A percentile compares a stretch with the other conserved stretches of the same genome.
These are phyloP conservation scores for Tuber umbilicatum DNA, from an alignment of 495 filamentous ascomycete species.

Conservation along the genomic window DNA sequence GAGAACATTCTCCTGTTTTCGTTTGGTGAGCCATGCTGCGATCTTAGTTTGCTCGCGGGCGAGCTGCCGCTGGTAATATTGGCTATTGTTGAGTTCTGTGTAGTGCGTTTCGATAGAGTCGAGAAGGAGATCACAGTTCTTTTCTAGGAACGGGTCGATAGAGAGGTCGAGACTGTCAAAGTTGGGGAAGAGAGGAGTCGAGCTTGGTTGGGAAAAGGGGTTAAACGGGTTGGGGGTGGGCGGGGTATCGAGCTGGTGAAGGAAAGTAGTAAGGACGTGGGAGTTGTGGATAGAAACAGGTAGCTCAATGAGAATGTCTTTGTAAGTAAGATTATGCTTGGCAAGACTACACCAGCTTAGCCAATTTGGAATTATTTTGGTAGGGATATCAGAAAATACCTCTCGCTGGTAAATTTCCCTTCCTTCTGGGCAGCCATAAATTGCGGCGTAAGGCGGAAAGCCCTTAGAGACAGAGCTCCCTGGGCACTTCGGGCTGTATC, in stretches of 20 bases:
- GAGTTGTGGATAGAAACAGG: slow-evolving; percentile 94
- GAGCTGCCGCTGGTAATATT: slow-evolving; percentile 96
- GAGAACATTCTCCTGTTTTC: slow-evolving; percentile 85
- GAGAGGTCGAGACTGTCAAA: slow-evolving; percentile 79
- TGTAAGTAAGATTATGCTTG: slow-evolving; percentile 86
- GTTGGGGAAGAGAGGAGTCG: slow-evolving; percentile 75
- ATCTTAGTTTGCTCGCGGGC: slow-evolving; percentile 95
- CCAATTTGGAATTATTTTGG: slow-evolving; percentile 8
- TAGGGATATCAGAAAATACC: slow-evolving; percentile 30
- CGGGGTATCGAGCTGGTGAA: slow-evolving; percentile 71
- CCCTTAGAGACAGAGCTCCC: slow-evolving; percentile 79
- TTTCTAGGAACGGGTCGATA: slow-evolving; percentile 97
- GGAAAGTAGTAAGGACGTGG: slow-evolving; percentile 87
- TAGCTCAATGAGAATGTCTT: slow-evolving; percentile 86
- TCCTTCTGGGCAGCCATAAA: slow-evolving; percentile 95
- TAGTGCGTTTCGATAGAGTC: slow-evolving; percentile 96
- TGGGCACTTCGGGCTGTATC: slow-evolving; percentile 90
- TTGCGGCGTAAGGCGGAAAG: slow-evolving; percentile 76
- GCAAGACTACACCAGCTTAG: slow-evolving; percentile 55
- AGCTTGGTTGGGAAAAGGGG: slow-evolving; percentile 67
- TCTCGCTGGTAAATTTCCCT: slow-evolving; percentile 89
- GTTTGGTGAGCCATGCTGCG: slow-evolving; percentile 87
- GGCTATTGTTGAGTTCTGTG: slow-evolving; percentile 96
- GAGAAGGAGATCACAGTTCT: slow-evolving; percentile 89
- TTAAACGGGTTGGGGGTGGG: slow-evolving; percentile 51